A percentile compares a stretch with the other conserved stretches of the same genome.
These are phyloP conservation scores for Picea sitchensis DNA, from an alignment of 75 land plant genomes.

Conservation along the genomic window DNA sequence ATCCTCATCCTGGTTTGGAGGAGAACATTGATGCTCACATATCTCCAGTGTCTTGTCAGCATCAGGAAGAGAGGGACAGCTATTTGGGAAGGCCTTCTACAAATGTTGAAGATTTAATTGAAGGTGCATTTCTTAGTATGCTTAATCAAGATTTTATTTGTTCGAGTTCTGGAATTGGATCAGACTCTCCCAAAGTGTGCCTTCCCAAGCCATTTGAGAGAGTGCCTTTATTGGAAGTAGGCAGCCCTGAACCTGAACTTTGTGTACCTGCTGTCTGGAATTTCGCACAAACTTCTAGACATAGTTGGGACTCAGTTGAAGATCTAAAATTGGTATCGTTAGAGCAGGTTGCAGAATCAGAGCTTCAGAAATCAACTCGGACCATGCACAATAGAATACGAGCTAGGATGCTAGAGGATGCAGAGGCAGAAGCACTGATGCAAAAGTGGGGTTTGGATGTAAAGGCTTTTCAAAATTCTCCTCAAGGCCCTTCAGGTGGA, in stretches of 20 bases:
- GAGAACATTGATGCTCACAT: constrained; percentile 10
- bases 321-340: neutral
- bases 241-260: neutral
- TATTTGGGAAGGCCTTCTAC: constrained; percentile 2
- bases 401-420: constrained; percentile 22
- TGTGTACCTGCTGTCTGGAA: neutral
- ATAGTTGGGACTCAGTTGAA: neutral
- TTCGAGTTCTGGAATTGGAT: constrained; percentile 12
- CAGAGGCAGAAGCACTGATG: constrained; percentile 22
- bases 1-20: neutral
- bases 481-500: constrained; percentile 13
- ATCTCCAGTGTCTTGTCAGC: neutral
- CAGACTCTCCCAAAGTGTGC: neutral
- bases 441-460: constrained; percentile 20
- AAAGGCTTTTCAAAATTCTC: neutral
- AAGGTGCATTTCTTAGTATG: constrained; percentile 25
- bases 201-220: constrained; percentile 20
- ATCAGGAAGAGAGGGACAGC: neutral
- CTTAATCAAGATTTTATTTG: constrained; percentile 11
- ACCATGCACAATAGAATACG: constrained; percentile 16
- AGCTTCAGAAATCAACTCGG: constrained; percentile 16
- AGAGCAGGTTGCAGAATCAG: constrained; percentile 23
- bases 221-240: constrained; percentile 14
- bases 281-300: neutral
- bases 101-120: constrained; percentile 12